Evolutionary conservation across 208 protist genomes (phyloP), one percentile per base, ranked within the genome.

Genomic region (Leishmania braziliensis): DNA sequence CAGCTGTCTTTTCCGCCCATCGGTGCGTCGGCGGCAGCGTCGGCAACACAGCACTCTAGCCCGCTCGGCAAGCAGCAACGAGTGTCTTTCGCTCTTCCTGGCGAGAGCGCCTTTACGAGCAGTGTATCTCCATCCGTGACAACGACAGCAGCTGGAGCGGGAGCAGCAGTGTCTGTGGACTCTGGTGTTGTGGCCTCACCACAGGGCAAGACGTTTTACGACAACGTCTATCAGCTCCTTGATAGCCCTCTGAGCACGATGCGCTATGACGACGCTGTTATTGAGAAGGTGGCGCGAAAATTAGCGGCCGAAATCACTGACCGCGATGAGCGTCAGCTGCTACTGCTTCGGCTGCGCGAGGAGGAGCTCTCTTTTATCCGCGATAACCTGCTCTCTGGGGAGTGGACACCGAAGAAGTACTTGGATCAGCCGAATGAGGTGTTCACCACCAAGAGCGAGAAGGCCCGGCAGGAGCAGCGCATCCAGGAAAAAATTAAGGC

Each of bases 361-460:
- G 89, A 86, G 10, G 89, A 92, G 16, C 88, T 93, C 51, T 69
- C 79, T 6, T 84, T 95, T 23, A 75, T 97, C 6, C 96, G 98
- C 56, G 96, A 93, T 3, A 89, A 98, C 48, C 97, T 99, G 0
- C 97, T 99, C 66, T 94, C 98, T 54, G 86, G 95, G 16, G 91
- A 90, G 54, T 93, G 97, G 83, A 89, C 81, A 43, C 84, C 99
- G 36, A 90, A 94, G 72, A 88, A 93, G 54, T 97, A 96, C 84
- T 82, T 99, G 10, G 95, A 90, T 23, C 90, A 99, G 82, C 88
- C 98, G 26, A 94, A 89, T 5, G 98, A 99, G 65, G 91, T 99
- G 68, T 92, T 99, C 33, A 75, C 99, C 20, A 99, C 99, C 77
- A 90, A 96, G 26, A 77, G 95, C n/a, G 98, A 99, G 87, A 91